Base-by-base conservation (phyloP, 108 stramenopile species). In the Conticribra weissflogii region DNA sequence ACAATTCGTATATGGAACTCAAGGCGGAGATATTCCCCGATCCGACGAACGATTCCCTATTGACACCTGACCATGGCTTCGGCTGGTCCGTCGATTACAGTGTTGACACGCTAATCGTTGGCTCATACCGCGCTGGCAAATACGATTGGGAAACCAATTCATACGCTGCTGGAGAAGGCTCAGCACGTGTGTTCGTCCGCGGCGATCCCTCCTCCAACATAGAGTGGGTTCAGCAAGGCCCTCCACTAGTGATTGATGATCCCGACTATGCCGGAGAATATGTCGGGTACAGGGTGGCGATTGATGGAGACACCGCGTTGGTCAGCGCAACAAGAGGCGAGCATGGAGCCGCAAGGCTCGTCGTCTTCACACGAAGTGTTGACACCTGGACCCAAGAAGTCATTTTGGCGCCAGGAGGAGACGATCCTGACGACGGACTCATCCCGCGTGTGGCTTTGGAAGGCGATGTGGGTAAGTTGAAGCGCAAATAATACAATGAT, bases 251-350 rank as follows among this genome's bases (percentile, higher is more conserved):
- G 16, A 23, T 59, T 24, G 19, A 59, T 19, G 59, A 59, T 48
- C 1, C 47, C 2, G 59, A 29, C 0, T 8, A 59, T 16, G 34
- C 27, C 19, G 36, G 59, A 3, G 15, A 12, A 9, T 59, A 59
- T 41, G 25, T 29, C 19, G 59, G 59, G 0, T 59, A 59, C 34
- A 59, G 59, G 25, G 59, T 59, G 3, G 36, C 33, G 2, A 36
- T 59, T 25, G 59, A 59, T 59, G 59, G 59, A 1, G 59, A 59
- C 45, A 59, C 59, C 8, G 59, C 59, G 3, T 59, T 59, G 34
- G 29, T 59, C 19, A 23, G 41, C 23, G 59, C 59, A 12, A 59
- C 59, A 59, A 36, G 29, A 2, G 29, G 12, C 36, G 59, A 59
- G 15, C 9, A 7, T 5, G 25, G 15, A 1, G 36, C 4, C 3